Base-by-base conservation (phyloP, 129 eudicot genomes). In the Logfia minima region DNA sequence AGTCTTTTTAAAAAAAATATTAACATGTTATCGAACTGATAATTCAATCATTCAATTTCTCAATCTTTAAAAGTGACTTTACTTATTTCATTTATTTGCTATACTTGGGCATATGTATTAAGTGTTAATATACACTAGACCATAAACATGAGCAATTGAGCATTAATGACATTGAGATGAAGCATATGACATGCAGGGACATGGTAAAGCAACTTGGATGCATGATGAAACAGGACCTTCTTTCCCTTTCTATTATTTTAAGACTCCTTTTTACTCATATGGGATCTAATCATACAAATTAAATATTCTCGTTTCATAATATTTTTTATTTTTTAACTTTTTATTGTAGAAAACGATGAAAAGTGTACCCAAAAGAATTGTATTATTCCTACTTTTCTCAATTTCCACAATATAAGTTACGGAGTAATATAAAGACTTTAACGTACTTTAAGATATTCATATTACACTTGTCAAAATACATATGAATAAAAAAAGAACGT, bases 141-240 rank as follows among this genome's bases (percentile, higher is more conserved):
- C 48, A 29, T 29, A 52, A 6, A 45, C 75, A 78, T 70, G 75
- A 58, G 76, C 14, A 43, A 9, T 43, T 43, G 16, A 43, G 17
- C 70, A 58, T 60, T 69, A 16, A 78, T 69, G 70, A 78, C 76
- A 59, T 78, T 70, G 70, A 58, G 76, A 60, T 59, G 82, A 78
- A 78, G 70, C 76, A 78, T 78, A 78, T 70, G 82, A 78, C 82
- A 78, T 41, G 82, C 70, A 69, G 76, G 82, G 82, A 70, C 82
- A 70, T 59, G 56, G 41, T 41, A 69, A 78, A 59, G 82, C 82
- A 70, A 70, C 74, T 70, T 70, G 70, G 45, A 60, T 69, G 82
- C 82, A 70, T 78, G 71, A 78, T 48, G 52, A 8, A 35, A 55
- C n/a, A 52, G 26, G 39, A 75, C n/a, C 75, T 31, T 22, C 29